Evolutionary conservation across 1,284 basidiomycete genomes (phyloP).

Genomic region (Thelephora terrestris): DNA sequence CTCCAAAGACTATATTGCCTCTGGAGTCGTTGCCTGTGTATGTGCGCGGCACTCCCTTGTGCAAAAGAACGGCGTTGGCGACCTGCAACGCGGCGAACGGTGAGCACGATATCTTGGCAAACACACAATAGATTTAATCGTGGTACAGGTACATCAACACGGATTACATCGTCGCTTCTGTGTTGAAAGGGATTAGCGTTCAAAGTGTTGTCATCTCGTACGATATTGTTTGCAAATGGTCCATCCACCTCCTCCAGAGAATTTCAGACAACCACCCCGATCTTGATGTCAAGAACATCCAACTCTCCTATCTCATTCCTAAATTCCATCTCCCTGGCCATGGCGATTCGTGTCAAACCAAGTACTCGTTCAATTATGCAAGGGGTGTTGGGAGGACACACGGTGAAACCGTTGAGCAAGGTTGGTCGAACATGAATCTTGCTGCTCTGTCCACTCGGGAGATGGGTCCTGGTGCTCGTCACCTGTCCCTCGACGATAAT

Average conservation of each 20-base stretch:
- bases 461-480: conserved; percentile 10
- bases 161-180: conserved; percentile 24
- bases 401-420: no score
- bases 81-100: conserved; percentile 29
- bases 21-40: conserved; percentile 22
- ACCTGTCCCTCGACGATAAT: conserved; percentile 9
- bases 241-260: conserved; percentile 11
- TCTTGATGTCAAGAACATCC: conserved; percentile 14
- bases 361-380: conserved; percentile 13
- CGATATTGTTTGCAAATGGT: conserved; percentile 28
- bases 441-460: no score
- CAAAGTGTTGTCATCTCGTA: conserved; percentile 20
- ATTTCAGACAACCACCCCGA: conserved; percentile 8
- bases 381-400: conserved; percentile 4
- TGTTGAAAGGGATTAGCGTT: conserved; percentile 8
- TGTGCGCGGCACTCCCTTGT: conserved; percentile 26
- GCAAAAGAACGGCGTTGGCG: conserved; percentile 21
- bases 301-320: conserved; percentile 9
- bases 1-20: conserved; percentile 14
- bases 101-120: conserved; percentile 5
- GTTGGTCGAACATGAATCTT: no score
- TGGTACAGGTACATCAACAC: conserved; percentile 26
- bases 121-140: not conserved
- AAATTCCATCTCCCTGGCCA: conserved; percentile 15
- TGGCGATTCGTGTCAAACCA: conserved; percentile 7